Evolutionary conservation across 306 rosid genomes (phyloP).

Genomic region (Potentilla sterilis): DNA sequence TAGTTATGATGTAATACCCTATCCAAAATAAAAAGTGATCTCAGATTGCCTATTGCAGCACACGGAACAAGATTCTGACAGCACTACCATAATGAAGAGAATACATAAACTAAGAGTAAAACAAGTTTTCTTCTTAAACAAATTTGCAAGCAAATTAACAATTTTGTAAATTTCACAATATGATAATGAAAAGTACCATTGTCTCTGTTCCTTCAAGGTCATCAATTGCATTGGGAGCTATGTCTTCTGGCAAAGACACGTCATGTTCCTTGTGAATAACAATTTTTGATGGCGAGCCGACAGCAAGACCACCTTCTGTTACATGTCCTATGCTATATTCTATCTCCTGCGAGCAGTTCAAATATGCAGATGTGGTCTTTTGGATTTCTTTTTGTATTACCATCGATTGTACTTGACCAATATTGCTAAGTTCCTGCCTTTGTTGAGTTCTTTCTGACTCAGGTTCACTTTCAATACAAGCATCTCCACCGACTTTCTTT

Average conservation of each 20-base stretch:
- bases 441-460: slow-evolving; percentile 36
- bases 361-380: slow-evolving; percentile 16
- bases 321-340: slow-evolving; percentile 18
- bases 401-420: slow-evolving; percentile 29
- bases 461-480: slow-evolving; percentile 29
- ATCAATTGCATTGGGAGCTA: slow-evolving; percentile 18
- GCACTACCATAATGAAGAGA: background rate
- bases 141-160: background rate
- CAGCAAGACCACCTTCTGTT: slow-evolving; percentile 18
- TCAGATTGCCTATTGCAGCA: background rate
- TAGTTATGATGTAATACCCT: no score
- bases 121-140: background rate
- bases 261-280: slow-evolving; percentile 12
- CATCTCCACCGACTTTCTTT: slow-evolving; percentile 18
- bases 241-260: slow-evolving; percentile 23
- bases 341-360: slow-evolving; percentile 37
- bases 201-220: slow-evolving; percentile 23
- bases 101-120: background rate
- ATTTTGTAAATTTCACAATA: background rate
- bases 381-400: slow-evolving; percentile 26
- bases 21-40: background rate
- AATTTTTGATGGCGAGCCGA: slow-evolving; percentile 18
- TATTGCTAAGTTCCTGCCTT: slow-evolving; percentile 25
- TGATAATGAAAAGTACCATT: slow-evolving; percentile 42
- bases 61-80: background rate